These are phyloP conservation scores for Borovskyia barvae DNA, from an alignment of 208 protist genomes.

Conservation along the genomic window DNA sequence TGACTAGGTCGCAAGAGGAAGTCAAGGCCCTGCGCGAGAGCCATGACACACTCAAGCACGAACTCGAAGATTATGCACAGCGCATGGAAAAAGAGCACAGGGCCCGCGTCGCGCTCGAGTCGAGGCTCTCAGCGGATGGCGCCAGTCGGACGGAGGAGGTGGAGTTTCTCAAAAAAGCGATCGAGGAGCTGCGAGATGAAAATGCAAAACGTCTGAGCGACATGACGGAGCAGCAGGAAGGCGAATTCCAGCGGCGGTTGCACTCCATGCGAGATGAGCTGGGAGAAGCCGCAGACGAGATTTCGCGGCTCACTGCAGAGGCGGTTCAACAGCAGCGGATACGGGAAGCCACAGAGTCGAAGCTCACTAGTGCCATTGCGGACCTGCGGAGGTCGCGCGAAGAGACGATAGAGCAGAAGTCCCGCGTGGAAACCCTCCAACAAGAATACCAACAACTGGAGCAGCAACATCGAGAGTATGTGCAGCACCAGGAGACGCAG, in stretches of 20 bases:
- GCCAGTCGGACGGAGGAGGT: constrained; percentile 42
- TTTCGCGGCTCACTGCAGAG: constrained; percentile 36
- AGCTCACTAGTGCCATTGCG: constrained; percentile 7
- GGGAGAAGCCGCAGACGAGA: constrained; percentile 18
- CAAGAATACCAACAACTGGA: constrained; percentile 36
- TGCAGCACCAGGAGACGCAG: constrained; percentile 35
- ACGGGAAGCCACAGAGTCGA: constrained; percentile 20
- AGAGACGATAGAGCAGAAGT: constrained; percentile 14
- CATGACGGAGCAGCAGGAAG: constrained; percentile 53
- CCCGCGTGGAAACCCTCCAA: constrained; percentile 7
- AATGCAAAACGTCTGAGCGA: constrained; percentile 51
- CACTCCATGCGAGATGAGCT: constrained; percentile 69
- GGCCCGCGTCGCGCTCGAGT: constrained; percentile 44
- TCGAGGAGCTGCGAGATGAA: constrained; percentile 66
- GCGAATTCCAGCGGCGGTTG: constrained; percentile 47
- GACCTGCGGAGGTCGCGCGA: constrained; percentile 24
- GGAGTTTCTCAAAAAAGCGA: constrained; percentile 54
- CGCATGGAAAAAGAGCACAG: constrained; percentile 47
- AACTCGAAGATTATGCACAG: constrained; percentile 55
- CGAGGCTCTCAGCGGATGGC: constrained; percentile 28
- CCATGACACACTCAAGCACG: constrained; percentile 36
- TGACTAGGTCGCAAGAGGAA: constrained; percentile 69
- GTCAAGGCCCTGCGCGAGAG: constrained; percentile 47
- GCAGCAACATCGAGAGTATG: constrained; percentile 47
- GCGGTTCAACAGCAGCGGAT: constrained; percentile 11